Base-by-base conservation (phyloP, 2,329 filamentous ascomycete species). In the Tolypocladium inflatum region DNA sequence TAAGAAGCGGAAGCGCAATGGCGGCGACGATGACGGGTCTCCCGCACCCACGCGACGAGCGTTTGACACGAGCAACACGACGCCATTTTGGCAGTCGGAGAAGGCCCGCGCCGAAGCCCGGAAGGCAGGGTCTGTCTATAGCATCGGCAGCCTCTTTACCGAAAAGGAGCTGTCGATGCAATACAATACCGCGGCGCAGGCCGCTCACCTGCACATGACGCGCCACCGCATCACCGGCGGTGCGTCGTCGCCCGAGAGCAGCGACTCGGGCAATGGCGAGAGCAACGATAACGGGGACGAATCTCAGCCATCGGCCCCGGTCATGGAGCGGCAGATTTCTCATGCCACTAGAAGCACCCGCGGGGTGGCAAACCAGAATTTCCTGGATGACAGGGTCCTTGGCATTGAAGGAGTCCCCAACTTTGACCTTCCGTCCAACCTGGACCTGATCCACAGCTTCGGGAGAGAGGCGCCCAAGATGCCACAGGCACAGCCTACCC, bases 141-240 rank as follows among this genome's bases (percentile, higher is more conserved):
- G 81, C 67, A 81, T 88, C 59, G 84, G 88, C 64, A 87, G 87
- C 73, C 79, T 88, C 42, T 88, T 88, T 55, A 88, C 85, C 0
- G 85, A 88, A 64, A 87, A 86, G 70, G 85, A 88, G 71, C 76
- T 88, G 37, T 78, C 81, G 5, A 79, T 88, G 75, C 83, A 82
- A 35, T 87, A 87, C 68, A 87, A 86, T 60, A 73, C 77, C 5
- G 81, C 85, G 6, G 84, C 85, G 37, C 65, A 86, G 23, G 84
- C 84, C 2, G 80, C 85, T 10, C 82, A 86, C 68, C 81, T 82
- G 61, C 82, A 85, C 65, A 77, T 87, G 58, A 71, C 85, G 56
- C 80, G 82, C 41, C 83, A 84, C 66, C 80, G 80, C 55, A 68
- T 75, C 39, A 79, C 81, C 62, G 82, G 81, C 55, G 68, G 66